A percentile compares a stretch with the other conserved stretches of the same genome.
These are phyloP conservation scores for Nakazawaea sp. DNA, from an alignment of 805 yeast genomes.

Conservation along the genomic window DNA sequence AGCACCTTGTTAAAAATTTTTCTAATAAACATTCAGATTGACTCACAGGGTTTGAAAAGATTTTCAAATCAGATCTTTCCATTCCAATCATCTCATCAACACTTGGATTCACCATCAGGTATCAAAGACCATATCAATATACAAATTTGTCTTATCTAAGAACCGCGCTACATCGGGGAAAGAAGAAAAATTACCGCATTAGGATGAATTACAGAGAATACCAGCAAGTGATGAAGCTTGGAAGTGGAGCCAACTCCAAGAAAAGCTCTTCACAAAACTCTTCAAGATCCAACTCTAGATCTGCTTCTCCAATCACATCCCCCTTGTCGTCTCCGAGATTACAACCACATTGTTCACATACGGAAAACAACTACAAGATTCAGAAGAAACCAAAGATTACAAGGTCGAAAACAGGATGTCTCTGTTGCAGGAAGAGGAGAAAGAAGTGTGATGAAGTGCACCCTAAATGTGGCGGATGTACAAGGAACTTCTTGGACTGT, in stretches of 20 bases:
- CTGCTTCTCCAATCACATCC: conserved; percentile 7
- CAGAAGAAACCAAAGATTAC: conserved; percentile 11
- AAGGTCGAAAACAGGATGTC: conserved; percentile 11
- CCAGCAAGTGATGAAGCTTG: conserved; percentile 10
- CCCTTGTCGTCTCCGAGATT: conserved; percentile 8
- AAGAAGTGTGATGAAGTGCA: conserved; percentile 14
- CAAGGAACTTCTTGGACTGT: conserved; percentile 11
- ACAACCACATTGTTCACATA: neutral
- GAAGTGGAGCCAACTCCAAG: neutral
- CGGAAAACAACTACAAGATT: conserved; percentile 69
- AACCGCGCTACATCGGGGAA: too few relatives aligned
- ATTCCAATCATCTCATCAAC: too few relatives aligned
- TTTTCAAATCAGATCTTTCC: too few relatives aligned
- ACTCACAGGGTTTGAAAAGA: too few relatives aligned
- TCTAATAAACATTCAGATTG: too few relatives aligned
- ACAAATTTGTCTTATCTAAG: too few relatives aligned
- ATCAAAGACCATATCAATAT: too few relatives aligned
- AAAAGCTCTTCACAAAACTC: neutral
- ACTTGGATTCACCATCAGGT: too few relatives aligned
- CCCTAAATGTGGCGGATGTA: conserved; percentile 15
- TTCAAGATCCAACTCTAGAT: neutral
- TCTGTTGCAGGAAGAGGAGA: conserved; percentile 10
- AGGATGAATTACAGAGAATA: conserved; percentile 9
- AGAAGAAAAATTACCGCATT: neutral
- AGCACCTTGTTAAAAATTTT: too few relatives aligned